Percentiles rank a stretch among this genome's conserved stretches.
phyloP scores from a whole-genome alignment of 805 yeast genomes.

The Wickerhamomyces queroliae region DNA sequence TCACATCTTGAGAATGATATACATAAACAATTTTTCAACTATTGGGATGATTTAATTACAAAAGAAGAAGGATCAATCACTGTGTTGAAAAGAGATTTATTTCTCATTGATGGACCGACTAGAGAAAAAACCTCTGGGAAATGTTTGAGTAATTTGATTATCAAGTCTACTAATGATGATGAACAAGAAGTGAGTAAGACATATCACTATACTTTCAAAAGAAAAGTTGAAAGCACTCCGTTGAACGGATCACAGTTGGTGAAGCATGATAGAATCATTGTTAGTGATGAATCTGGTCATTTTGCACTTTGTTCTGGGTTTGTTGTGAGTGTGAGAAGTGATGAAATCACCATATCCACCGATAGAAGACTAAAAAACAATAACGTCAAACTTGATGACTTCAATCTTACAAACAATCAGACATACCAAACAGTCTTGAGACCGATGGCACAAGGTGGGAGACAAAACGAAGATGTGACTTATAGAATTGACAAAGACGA shows the following conservation, averaged over 20 bases:
- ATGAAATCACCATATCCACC: conserved; percentile 42
- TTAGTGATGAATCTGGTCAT: conserved; percentile 80
- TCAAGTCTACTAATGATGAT: conserved; percentile 24
- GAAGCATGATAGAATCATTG: conserved; percentile 56
- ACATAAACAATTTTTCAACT: conserved; percentile 52
- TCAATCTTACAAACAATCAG: conserved; percentile 40
- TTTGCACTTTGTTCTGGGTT: conserved; percentile 65
- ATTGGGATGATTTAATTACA: conserved; percentile 71
- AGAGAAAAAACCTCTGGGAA: conserved; percentile 59
- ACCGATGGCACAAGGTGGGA: conserved; percentile 12
- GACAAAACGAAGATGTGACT: conserved; percentile 9
- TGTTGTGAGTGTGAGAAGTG: conserved; percentile 38
- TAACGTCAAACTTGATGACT: conserved; percentile 28
- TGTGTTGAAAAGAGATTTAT: conserved; percentile 51
- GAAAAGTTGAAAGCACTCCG: conserved; percentile 21
- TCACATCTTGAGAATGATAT: conserved; percentile 37
- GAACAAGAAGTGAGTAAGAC: conserved; percentile 16
- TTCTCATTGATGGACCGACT: conserved; percentile 44
- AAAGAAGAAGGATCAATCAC: conserved; percentile 63
- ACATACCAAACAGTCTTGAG: conserved; percentile 42
- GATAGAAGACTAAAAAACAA: conserved; percentile 44
- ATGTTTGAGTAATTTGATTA: conserved; percentile 45
- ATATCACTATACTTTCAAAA: conserved; percentile 44
- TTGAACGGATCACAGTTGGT: conserved; percentile 41
- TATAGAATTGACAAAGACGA: conserved; percentile 82